Base-by-base conservation (phyloP, 2,329 filamentous ascomycete species). In the Sarocladium oryzae region DNA sequence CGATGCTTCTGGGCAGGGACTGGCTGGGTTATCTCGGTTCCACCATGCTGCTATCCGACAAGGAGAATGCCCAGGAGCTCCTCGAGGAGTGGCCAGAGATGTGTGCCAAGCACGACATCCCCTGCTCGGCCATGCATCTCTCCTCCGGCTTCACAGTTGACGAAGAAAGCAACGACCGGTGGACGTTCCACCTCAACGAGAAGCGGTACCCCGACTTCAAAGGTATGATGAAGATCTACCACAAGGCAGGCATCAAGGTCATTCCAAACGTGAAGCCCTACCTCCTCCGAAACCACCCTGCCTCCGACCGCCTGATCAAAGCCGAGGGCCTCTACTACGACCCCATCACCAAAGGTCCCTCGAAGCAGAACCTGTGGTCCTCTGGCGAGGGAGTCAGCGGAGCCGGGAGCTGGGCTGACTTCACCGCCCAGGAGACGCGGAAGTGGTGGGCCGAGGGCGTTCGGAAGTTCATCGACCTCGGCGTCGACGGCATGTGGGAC, bases 401-500 rank as follows among this genome's bases (percentile, higher is more conserved):
- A 8, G 26, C 43, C 26, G 43, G 43, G 11, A 48, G 43, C 28
- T 48, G 43, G 43, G 43, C 43, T 32, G 43, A 48, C 43, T 48
- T 48, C 43, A 48, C 43, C 7, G 10, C 43, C 15, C 15, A 10
- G 7, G 43, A 48, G 28, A 48, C 43, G 5, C 43, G 43, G 8
- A 48, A 48, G 26, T 48, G 43, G 43, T 48, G 43, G 43, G 24
- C 43, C 8, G 43, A 48, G 16, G 43, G 43, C 13, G 43, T 48
- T n/a, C 13, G 26, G 43, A 48, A 48, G 43, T 48, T 48, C 16
- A 33, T 33, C 26, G 43, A 48, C 21, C 28, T 48, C 20, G 43
- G 43, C 10, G 43, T 48, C n/a, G 43, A 48, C 21, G 43, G 43
- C 24, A 48, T 48, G 43, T 48, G 43, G 43, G 43, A 48, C 33